Base-by-base conservation (phyloP, 345 rosid genomes). In the Aquilaria malaccensis region DNA sequence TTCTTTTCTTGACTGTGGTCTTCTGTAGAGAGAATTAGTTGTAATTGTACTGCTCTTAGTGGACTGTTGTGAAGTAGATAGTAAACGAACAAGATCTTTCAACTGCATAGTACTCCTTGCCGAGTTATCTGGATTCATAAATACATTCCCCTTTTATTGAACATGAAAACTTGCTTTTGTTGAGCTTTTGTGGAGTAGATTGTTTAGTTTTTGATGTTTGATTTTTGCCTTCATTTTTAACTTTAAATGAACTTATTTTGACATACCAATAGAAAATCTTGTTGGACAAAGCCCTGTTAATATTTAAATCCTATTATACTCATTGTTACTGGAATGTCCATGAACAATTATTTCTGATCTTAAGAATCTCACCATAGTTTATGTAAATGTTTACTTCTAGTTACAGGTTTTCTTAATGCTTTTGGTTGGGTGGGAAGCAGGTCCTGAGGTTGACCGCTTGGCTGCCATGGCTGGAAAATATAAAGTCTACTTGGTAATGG, bases 401-500 rank as follows among this genome's bases (percentile, higher is more conserved):
- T 53, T 3, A 54, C 30, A 11, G 22, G 13, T 10, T 30, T 33
- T 22, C 30, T 54, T 59, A 51, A 33, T 50, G 9, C 43, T 12
- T 15, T 32, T 58, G 13, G 22, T 29, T 60, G 56, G 56, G 29
- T 33, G 22, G 7, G 45, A 31, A 66, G 63, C 71, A 89, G 97
- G 98, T 50, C 94, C 94, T 63, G 94, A 85, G 61, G 88, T 89
- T 14, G 98, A 84, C 51, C 67, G 87, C 3, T 74, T 93, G 66
- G 98, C 90, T 3, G 82, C 83, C 12, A 89, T 93, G 90, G 98
- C 94, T 5, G 89, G 86, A 46, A 87, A 87, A 69, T 85, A 89
- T 59, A 85, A 83, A 78, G 96, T 85, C 3, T 87, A 77, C 61
- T 68, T 93, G 66, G 96, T 93, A 9, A 89, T 93, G 94, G 96